phyloP scores from a whole-genome alignment of 2,329 filamentous ascomycete species.

The Fusarium verrucosum region DNA sequence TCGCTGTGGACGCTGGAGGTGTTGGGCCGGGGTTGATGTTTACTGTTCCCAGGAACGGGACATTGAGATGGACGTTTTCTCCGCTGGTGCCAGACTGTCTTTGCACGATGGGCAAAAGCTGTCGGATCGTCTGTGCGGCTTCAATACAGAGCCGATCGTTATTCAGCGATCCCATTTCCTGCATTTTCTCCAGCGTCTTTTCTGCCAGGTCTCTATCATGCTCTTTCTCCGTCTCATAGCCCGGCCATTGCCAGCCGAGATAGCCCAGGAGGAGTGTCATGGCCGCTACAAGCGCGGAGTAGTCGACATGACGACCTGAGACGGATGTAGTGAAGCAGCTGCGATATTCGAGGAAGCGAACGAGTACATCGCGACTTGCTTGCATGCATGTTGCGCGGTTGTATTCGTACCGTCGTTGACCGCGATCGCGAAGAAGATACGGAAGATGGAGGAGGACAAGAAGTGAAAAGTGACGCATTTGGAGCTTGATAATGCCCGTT shows the following conservation, averaged over 20 bases:
- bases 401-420: conserved; percentile 59
- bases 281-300: conserved; percentile 60
- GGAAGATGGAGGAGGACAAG: conserved; percentile 64
- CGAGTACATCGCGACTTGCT: conserved; percentile 61
- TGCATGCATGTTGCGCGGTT: conserved; percentile 55
- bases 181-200: conserved; percentile 50
- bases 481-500: conserved; percentile 53
- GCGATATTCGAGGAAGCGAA: conserved; percentile 59
- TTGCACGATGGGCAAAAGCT: conserved; percentile 55
- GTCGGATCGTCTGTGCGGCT: conserved; percentile 54
- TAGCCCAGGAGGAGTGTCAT: conserved; percentile 63
- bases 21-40: conserved; percentile 50
- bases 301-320: conserved; percentile 58
- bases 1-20: conserved; percentile 21
- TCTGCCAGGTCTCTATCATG: conserved; percentile 52
- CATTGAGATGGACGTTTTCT: conserved; percentile 50
- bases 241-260: conserved; percentile 51
- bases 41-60: conserved; percentile 59
- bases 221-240: conserved; percentile 32
- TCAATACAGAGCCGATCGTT: conserved; percentile 55
- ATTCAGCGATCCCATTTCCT: conserved; percentile 51
- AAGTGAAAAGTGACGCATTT: conserved; percentile 62
- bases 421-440: conserved; percentile 59
- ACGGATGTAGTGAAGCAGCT: conserved; percentile 30
- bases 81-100: conserved; percentile 26